Evolutionary conservation across 306 rosid species (phyloP).

Genomic region (Malus sieversii): DNA sequence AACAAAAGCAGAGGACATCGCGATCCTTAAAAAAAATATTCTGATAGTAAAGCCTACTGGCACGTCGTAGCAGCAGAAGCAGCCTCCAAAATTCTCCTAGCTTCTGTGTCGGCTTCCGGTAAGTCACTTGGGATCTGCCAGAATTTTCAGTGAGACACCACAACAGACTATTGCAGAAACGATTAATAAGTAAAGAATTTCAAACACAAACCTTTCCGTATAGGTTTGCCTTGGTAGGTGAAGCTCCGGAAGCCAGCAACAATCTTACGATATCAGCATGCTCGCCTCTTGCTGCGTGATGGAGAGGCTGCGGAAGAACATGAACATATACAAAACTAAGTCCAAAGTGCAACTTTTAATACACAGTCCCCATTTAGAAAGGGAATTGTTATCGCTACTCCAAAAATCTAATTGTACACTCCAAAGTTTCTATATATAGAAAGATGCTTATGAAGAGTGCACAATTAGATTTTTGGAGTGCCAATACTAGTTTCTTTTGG

Average conservation of each 20-base stretch:
- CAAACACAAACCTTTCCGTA: constrained; percentile 54
- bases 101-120: constrained; percentile 60
- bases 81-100: constrained; percentile 57
- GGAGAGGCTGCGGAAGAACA: constrained; percentile 64
- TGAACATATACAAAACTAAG: no score
- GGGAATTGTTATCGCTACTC: no score
- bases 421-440: no score
- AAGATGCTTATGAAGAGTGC: no score
- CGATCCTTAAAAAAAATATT: not conserved
- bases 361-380: not conserved
- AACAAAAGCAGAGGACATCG: not conserved
- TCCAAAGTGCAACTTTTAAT: not conserved
- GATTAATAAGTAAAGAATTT: not conserved
- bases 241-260: constrained; percentile 66
- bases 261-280: constrained; percentile 56
- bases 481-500: no score
- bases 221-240: constrained; percentile 46
- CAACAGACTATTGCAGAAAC: not conserved
- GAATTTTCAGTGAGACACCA: not conserved
- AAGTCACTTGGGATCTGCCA: constrained; percentile 63
- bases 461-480: no score
- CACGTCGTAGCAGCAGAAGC: constrained; percentile 25
- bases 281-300: constrained; percentile 97
- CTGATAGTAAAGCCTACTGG: constrained; percentile 20
- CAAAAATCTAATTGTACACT: no score